These are phyloP conservation scores for Pseudonitzschia multistriata DNA, from an alignment of 108 stramenopile species.

Conservation along the genomic window DNA sequence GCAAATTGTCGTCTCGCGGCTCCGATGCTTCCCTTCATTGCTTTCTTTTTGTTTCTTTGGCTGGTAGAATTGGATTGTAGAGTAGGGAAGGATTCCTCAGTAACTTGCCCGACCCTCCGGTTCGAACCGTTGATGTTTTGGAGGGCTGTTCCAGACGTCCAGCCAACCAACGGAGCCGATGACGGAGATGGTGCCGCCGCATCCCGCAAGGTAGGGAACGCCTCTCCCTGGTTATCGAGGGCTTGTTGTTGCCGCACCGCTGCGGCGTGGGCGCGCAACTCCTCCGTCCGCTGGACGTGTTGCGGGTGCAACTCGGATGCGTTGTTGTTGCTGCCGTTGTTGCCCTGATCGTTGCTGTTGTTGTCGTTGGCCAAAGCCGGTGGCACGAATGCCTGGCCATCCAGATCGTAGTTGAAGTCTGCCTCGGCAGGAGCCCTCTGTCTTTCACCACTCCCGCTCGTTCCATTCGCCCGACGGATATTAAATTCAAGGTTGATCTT, in stretches of 20 bases:
- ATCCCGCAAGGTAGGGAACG: constrained; percentile 61
- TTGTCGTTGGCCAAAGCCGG: constrained; percentile 48
- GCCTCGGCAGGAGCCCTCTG: constrained; percentile 43
- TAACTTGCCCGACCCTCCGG: constrained; percentile 26
- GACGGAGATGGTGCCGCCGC: constrained; percentile 3
- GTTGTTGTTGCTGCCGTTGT: background rate
- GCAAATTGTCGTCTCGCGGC: constrained; percentile 29
- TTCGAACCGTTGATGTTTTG: constrained; percentile 20
- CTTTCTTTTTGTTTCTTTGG: constrained; percentile 12
- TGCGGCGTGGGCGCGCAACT: constrained; percentile 68
- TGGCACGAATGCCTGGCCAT: constrained; percentile 89
- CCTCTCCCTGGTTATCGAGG: constrained; percentile 30
- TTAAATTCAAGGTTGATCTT: constrained; percentile 84
- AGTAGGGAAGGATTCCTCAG: constrained; percentile 46
- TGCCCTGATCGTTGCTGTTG: background rate
- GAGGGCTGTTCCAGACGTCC: constrained; percentile 34
- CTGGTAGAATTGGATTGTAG: constrained; percentile 16
- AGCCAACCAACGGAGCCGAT: constrained; percentile 35
- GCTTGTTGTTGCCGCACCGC: constrained; percentile 46
- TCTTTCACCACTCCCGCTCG: constrained; percentile 29
- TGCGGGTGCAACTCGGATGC: constrained; percentile 51
- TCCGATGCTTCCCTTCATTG: constrained; percentile 12
- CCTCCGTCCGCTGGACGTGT: constrained; percentile 78
- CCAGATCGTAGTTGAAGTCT: constrained; percentile 72
- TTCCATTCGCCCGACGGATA: constrained; percentile 59